These are phyloP conservation scores for Coemansia sp. DNA, from an alignment of 192 early-diverging fungal species.

Conservation along the genomic window DNA sequence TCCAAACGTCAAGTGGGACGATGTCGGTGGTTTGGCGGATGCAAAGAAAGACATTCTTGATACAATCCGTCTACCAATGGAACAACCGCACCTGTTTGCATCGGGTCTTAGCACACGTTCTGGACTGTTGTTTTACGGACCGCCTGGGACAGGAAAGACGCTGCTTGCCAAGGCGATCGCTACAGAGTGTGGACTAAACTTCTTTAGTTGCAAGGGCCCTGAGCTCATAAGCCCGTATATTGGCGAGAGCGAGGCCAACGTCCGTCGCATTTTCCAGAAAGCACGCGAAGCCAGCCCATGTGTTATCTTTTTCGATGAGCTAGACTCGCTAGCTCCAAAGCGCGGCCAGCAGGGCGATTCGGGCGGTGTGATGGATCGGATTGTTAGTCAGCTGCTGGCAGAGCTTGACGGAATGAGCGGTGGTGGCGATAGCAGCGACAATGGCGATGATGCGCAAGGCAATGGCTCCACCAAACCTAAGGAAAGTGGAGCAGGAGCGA, in stretches of 20 bases:
- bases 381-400: constrained; percentile 93
- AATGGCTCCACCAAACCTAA: constrained; percentile 8
- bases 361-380: constrained; percentile 99
- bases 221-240: constrained; percentile 99
- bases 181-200: constrained; percentile 96
- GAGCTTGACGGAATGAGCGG: constrained; percentile 91
- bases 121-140: constrained; percentile 93
- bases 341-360: constrained; percentile 97
- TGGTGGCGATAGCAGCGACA: constrained; percentile 47
- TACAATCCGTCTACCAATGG: constrained; percentile 93
- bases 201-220: constrained; percentile 98
- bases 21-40: constrained; percentile 91
- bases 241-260: constrained; percentile 98
- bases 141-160: constrained; percentile 98
- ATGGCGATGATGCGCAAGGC: constrained; percentile 36
- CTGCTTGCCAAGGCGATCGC: constrained; percentile 98
- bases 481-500: constrained; percentile 44
- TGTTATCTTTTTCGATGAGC: constrained; percentile 98
- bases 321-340: constrained; percentile 98
- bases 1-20: constrained; percentile 97
- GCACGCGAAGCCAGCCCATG: constrained; percentile 97
- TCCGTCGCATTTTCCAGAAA: constrained; percentile 90
- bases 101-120: constrained; percentile 92
- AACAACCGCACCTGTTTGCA: constrained; percentile 94
- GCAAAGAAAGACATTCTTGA: constrained; percentile 94